Evolutionary conservation across 2,329 filamentous ascomycete genomes (phyloP).

Genomic region (Colletotrichum tofieldiae): DNA sequence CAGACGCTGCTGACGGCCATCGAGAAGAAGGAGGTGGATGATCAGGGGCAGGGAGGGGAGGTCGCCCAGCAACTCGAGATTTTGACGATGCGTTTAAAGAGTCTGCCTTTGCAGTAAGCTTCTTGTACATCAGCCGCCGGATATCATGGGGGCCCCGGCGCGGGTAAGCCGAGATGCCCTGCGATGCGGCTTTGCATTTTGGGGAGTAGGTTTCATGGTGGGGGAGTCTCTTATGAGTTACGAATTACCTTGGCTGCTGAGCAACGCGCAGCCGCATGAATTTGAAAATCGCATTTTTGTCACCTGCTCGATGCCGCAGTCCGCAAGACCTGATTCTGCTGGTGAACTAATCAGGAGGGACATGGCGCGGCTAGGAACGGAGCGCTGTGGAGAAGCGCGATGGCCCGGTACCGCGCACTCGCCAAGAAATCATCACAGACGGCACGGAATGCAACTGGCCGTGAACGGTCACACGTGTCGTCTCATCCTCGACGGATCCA

Average conservation of each 20-base stretch:
- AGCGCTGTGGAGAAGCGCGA: not conserved
- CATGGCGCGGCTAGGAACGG: not conserved
- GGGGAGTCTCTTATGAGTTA: slow-evolving; percentile 41
- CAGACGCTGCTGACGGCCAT: slow-evolving; percentile 53
- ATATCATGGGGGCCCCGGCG: slow-evolving; percentile 27
- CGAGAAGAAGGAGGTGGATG: slow-evolving; percentile 52
- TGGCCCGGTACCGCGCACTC: not conserved
- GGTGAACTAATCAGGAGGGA: not conserved
- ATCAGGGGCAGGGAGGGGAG: slow-evolving; percentile 47
- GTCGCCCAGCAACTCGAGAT: slow-evolving; percentile 59
- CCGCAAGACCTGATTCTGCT: not conserved
- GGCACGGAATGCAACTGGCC: not conserved
- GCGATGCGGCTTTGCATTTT: slow-evolving; percentile 32
- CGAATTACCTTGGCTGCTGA: slow-evolving; percentile 37
- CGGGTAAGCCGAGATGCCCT: slow-evolving; percentile 32
- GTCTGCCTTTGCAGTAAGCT: slow-evolving; percentile 57
- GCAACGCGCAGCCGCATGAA: slow-evolving; percentile 34
- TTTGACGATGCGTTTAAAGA: slow-evolving; percentile 59
- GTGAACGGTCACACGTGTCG: slow-evolving; percentile 15
- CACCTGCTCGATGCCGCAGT: not conserved
- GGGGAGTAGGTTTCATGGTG: slow-evolving; percentile 24
- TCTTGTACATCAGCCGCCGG: slow-evolving; percentile 22
- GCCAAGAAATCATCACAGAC: not conserved
- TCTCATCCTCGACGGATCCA: slow-evolving; percentile 19
- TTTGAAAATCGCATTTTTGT: not conserved